Conservation (phyloP, 345 rosid genomes). For the Raphanus sativus region DNA sequence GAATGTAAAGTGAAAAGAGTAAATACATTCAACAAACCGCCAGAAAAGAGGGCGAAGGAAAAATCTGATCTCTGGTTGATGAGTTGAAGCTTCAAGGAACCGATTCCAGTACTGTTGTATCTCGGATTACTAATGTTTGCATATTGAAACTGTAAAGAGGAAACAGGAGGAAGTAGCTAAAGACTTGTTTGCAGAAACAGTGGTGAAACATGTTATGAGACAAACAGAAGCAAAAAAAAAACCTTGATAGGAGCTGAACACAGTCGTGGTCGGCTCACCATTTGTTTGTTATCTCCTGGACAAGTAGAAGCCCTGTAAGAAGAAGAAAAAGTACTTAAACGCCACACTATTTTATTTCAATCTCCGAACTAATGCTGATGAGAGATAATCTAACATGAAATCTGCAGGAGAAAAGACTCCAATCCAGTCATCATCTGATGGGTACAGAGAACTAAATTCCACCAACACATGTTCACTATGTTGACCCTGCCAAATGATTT, state of each 20-base stretch:
- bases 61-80: slow-evolving; percentile 81
- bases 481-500: slow-evolving; percentile 62
- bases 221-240: no score
- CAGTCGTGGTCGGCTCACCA: slow-evolving; percentile 48
- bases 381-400: no score
- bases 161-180: background rate
- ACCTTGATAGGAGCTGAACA: slow-evolving; percentile 84
- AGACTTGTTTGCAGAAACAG: background rate
- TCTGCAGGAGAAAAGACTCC: slow-evolving; percentile 78
- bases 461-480: slow-evolving; percentile 57
- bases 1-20: background rate
- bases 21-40: slow-evolving; percentile 55
- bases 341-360: no score
- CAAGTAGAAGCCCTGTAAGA: slow-evolving; percentile 58
- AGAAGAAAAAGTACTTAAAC: no score
- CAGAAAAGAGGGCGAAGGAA: slow-evolving; percentile 62
- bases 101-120: slow-evolving; percentile 53
- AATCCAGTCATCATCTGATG: slow-evolving; percentile 72
- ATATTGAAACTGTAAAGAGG: slow-evolving; percentile 52
- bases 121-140: slow-evolving; percentile 59
- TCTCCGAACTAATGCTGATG: slow-evolving; percentile 1
- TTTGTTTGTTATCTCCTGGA: slow-evolving; percentile 40
- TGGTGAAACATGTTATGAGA: background rate
- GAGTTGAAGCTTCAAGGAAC: slow-evolving; percentile 62
- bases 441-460: slow-evolving; percentile 47